Evolutionary conservation across 208 protist species (phyloP), one percentile per base, ranked within the genome.

Genomic region (Wallacemonas rigidus): DNA sequence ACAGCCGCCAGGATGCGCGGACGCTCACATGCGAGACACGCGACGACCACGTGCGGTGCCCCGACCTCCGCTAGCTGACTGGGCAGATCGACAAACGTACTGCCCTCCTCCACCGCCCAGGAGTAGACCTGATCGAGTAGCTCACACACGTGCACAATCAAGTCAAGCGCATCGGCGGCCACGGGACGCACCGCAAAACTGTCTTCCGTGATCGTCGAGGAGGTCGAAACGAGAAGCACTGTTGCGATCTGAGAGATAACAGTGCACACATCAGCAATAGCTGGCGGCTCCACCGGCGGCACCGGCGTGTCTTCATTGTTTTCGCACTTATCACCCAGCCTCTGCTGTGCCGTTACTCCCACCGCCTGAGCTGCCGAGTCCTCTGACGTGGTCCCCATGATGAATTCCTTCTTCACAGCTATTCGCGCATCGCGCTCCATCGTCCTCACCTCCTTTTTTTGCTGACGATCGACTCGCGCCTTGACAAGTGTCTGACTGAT

Each of bases 61-160:
- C 81, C 83, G 35, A 75, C 79, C 72, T 89, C 70, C 1, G 87
- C 83, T 5, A 95, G 77, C 43, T 65, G 56, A 71, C 90, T 92
- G 3, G 87, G 86, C 69, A 87, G 70, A 8, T 71, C 56, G 7
- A 54, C 41, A 69, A 90, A 89, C 1, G 76, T 87, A 17, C 72
- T 74, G 2, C 71, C 77, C 67, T 95, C 90, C 69, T 93, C 90
- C 15, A 87, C 53, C 11, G 86, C 86, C 88, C 90, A 95, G 63
- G 88, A 88, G 38, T 76, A 72, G 38, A 95, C 63, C 63, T 87
- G 81, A 48, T 90, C 85, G 36, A 95, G 68, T 14, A 75, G 47
- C 53, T 92, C 88, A n/a, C 76, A 63, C 26, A 92, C 48, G 2
- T 38, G 41, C 0, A 55, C 72, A 39, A 91, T 80, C 9, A 70